These are phyloP conservation scores for Aspergillus sclerotialis DNA, from an alignment of 2,329 filamentous ascomycete genomes.

Conservation along the genomic window DNA sequence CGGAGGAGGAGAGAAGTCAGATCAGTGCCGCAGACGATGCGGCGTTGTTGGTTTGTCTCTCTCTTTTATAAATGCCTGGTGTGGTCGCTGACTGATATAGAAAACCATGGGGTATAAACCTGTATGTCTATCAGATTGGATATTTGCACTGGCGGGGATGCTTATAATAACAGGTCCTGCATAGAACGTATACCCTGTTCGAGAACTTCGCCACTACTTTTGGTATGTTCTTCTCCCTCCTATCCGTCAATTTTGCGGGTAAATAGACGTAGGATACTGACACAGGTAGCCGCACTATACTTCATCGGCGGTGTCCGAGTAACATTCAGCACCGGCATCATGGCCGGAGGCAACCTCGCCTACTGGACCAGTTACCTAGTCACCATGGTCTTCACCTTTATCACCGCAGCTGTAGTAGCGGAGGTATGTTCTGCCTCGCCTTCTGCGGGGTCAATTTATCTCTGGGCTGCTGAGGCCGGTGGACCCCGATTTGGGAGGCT, in stretches of 20 bases:
- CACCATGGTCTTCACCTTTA: slow-evolving; percentile 54
- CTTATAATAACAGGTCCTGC: slow-evolving; percentile 43
- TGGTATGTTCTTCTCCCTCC: slow-evolving; percentile 44
- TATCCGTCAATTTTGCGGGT: background rate
- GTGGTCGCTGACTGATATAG: slow-evolving; percentile 22
- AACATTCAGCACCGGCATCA: slow-evolving; percentile 57
- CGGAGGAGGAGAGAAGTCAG: slow-evolving; percentile 20
- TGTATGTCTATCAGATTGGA: slow-evolving; percentile 36
- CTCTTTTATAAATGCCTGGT: background rate
- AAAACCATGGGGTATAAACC: slow-evolving; percentile 50
- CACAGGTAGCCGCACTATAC: slow-evolving; percentile 49
- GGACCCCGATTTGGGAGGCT: slow-evolving; percentile 50
- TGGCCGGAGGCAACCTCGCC: slow-evolving; percentile 53
- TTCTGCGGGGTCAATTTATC: slow-evolving; percentile 53
- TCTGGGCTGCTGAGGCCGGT: slow-evolving; percentile 56
- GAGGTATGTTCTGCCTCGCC: slow-evolving; percentile 56
- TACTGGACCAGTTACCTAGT: slow-evolving; percentile 58
- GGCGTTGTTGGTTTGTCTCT: slow-evolving; percentile 25
- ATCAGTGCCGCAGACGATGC: slow-evolving; percentile 27
- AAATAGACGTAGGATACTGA: slow-evolving; percentile 3
- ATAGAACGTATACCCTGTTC: slow-evolving; percentile 50
- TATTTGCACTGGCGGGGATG: background rate
- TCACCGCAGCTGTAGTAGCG: slow-evolving; percentile 54
- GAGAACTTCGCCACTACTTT: slow-evolving; percentile 56
- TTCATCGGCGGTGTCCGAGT: slow-evolving; percentile 55